Conservation (phyloP, 257 asterid species). For the Lycium ferocissimum region DNA sequence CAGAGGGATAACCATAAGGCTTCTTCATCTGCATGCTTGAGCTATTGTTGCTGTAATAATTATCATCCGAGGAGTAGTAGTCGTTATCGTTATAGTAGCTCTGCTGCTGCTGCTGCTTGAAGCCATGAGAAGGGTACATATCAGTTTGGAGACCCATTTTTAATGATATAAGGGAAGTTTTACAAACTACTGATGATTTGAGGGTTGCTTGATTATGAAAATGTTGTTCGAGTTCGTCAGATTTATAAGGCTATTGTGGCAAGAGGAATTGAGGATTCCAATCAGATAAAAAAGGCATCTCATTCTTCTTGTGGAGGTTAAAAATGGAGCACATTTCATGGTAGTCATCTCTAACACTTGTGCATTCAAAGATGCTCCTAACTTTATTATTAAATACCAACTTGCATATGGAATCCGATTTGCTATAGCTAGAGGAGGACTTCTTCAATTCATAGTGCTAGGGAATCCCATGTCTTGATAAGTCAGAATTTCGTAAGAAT, state of each 20-base stretch:
- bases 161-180: not conserved
- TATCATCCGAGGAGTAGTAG: not conserved
- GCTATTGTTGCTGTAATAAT: not conserved
- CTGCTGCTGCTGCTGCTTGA: not conserved
- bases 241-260: not conserved
- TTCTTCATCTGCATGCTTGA: constrained; percentile 21
- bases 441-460: not conserved
- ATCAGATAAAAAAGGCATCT: not conserved
- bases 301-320: not conserved
- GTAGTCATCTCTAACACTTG: not conserved
- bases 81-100: constrained; percentile 10
- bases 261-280: not conserved
- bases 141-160: constrained; percentile 27
- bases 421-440: not conserved
- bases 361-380: not conserved
- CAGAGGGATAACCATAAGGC: constrained; percentile 21
- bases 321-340: not conserved
- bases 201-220: not conserved
- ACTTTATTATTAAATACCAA: constrained; percentile 16
- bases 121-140: not conserved
- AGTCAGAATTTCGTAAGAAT: not conserved
- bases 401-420: constrained; percentile 1
- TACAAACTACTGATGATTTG: not conserved
- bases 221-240: not conserved
- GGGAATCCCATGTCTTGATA: not conserved